A percentile compares a stretch with the other conserved stretches of the same genome.
Conservation (phyloP, 2,329 filamentous ascomycete species). For the Aspergillus transmontanensis region DNA sequence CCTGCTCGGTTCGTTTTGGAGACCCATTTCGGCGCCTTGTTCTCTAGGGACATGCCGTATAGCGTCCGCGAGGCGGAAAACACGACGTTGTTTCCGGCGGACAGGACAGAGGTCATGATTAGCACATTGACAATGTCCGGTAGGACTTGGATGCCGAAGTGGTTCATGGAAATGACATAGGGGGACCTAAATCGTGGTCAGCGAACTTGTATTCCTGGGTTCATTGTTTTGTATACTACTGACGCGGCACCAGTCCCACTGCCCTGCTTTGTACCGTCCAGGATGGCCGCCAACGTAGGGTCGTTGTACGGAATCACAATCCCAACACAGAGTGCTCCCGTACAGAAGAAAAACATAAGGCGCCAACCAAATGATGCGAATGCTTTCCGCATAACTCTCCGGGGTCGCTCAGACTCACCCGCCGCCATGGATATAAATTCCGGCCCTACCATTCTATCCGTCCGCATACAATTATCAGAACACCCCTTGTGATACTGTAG, state of each 20-base stretch:
- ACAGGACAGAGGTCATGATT: constrained; percentile 66
- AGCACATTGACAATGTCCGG: constrained; percentile 71
- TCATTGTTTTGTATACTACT: not conserved
- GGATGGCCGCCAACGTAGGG: constrained; percentile 57
- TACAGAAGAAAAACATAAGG: constrained; percentile 71
- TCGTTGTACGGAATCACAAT: constrained; percentile 71
- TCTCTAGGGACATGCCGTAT: constrained; percentile 66
- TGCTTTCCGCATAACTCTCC: constrained; percentile 68
- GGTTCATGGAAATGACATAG: constrained; percentile 66
- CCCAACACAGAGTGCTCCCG: constrained; percentile 69
- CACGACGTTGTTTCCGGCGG: constrained; percentile 65
- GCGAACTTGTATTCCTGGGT: too few species aligned
- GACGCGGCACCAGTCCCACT: constrained; percentile 61
- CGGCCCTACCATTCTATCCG: constrained; percentile 57
- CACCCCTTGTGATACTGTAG: too few species aligned
- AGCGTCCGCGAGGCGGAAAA: constrained; percentile 67
- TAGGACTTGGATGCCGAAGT: constrained; percentile 61
- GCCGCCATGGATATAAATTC: constrained; percentile 65
- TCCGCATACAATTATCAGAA: not conserved
- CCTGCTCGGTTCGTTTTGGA: constrained; percentile 59
- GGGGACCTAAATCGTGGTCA: constrained; percentile 49
- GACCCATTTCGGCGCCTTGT: constrained; percentile 55
- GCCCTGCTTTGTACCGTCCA: constrained; percentile 36
- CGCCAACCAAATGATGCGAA: constrained; percentile 76
- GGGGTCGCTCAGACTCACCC: constrained; percentile 69